phyloP scores from a whole-genome alignment of 202 grass and related monocot species.

The Zoysia matrella region DNA sequence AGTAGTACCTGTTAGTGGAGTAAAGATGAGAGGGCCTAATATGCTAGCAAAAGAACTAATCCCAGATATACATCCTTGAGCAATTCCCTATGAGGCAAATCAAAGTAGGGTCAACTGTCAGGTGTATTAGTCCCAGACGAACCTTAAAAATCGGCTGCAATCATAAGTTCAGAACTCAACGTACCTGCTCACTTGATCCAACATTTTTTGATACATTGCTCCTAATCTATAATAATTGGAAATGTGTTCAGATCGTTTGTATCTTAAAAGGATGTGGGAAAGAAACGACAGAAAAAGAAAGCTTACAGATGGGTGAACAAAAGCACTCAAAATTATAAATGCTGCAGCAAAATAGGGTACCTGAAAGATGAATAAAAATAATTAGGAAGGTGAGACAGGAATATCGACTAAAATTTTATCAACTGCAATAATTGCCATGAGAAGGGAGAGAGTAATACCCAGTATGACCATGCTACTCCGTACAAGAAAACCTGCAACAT shows the following conservation, averaged over 20 bases:
- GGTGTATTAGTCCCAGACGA: not conserved
- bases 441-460: slow-evolving; percentile 57
- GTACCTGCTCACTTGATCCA: slow-evolving; percentile 81
- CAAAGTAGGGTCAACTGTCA: not conserved
- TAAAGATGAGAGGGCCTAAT: slow-evolving; percentile 77
- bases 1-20: slow-evolving; percentile 79
- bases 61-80: slow-evolving; percentile 93
- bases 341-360: slow-evolving; percentile 79
- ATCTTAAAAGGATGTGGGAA: not conserved
- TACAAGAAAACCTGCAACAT: slow-evolving; percentile 88
- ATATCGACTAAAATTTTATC: not conserved
- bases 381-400: not conserved
- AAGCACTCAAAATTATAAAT: slow-evolving; percentile 74
- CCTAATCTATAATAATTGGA: slow-evolving; percentile 65
- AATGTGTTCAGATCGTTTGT: not conserved
- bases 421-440: slow-evolving; percentile 14
- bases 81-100: slow-evolving; percentile 65
- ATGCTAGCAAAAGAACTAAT: slow-evolving; percentile 87
- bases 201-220: slow-evolving; percentile 81
- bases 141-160: not conserved
- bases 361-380: slow-evolving; percentile 44
- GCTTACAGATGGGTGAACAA: slow-evolving; percentile 85
- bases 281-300: not conserved
- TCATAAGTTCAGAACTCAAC: slow-evolving; percentile 1
- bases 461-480: slow-evolving; percentile 89